These are phyloP conservation scores for Anastatica hierochuntica DNA, from an alignment of 345 rosid genomes.

Conservation along the genomic window DNA sequence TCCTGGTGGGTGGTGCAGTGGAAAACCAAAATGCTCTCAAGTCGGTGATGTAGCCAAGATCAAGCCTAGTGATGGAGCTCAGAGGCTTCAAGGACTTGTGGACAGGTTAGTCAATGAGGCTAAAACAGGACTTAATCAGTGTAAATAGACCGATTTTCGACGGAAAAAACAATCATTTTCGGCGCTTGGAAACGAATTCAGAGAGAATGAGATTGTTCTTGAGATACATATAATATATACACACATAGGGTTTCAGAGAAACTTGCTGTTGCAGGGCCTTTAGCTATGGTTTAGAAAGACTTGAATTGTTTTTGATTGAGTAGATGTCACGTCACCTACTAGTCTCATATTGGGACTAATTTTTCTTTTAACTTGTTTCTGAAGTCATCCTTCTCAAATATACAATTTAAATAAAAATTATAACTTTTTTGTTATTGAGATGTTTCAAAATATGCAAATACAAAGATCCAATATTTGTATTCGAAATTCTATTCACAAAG, in stretches of 20 bases:
- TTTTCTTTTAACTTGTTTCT: no score
- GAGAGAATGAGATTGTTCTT: constrained; percentile 14
- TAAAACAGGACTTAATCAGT: constrained; percentile 43
- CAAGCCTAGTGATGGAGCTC: constrained; percentile 69
- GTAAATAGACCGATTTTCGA: constrained; percentile 45
- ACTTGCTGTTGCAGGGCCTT: constrained; percentile 12
- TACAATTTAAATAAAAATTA: constrained; percentile 1
- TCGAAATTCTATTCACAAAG: constrained; percentile 23
- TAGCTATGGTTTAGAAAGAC: constrained; percentile 17
- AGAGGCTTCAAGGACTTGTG: constrained; percentile 51
- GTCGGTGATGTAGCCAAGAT: constrained; percentile 57
- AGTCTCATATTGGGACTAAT: no score
- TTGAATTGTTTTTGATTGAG: neutral
- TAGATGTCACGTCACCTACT: constrained; percentile 20
- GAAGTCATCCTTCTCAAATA: neutral
- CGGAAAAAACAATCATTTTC: no score
- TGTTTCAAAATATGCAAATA: constrained; percentile 13
- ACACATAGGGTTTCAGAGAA: constrained; percentile 15
- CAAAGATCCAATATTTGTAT: constrained; percentile 18
- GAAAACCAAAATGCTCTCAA: constrained; percentile 51
- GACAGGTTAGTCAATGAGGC: constrained; percentile 40
- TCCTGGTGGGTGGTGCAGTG: constrained; percentile 95
- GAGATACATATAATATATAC: constrained; percentile 7
- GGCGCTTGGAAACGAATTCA: neutral
- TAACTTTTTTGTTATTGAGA: neutral